A percentile compares a stretch with the other conserved stretches of the same genome.
Conservation (phyloP, 257 asterid species). For the Solanum corneliomulleri region DNA sequence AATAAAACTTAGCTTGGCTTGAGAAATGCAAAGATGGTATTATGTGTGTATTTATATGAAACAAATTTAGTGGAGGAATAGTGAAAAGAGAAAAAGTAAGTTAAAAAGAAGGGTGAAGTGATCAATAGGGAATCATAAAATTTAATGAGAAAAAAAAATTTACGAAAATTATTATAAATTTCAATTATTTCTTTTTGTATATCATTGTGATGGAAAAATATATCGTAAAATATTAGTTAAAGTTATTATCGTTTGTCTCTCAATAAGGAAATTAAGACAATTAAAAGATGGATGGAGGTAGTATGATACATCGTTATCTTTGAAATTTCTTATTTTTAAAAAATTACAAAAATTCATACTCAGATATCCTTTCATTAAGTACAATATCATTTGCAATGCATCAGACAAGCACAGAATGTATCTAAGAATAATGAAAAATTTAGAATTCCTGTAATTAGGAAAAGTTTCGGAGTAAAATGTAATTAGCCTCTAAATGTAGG, state of each 20-base stretch:
- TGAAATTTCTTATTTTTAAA: no score
- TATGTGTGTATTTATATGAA: neutral
- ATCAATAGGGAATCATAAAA: neutral
- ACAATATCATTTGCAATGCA: neutral
- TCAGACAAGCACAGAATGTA: accelerated
- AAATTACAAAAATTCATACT: no score
- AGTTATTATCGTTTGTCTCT: no score
- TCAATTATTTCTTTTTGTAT: no score
- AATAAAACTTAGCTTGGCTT: neutral
- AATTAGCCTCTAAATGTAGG: neutral
- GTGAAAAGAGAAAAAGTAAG: neutral
- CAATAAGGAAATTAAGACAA: no score
- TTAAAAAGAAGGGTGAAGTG: neutral
- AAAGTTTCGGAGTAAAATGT: accelerated
- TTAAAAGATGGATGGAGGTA: no score
- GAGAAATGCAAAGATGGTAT: neutral
- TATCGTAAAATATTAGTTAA: no score
- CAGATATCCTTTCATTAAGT: neutral
- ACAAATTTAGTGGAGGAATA: neutral
- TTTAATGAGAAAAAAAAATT: neutral
- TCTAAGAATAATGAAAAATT: no score
- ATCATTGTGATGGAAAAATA: no score
- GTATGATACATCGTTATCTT: neutral
- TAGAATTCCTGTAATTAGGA: no score
- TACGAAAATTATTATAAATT: no score